Evolutionary conservation across 495 filamentous ascomycete genomes (phyloP).

Genomic region (Podospora pseudocomata): DNA sequence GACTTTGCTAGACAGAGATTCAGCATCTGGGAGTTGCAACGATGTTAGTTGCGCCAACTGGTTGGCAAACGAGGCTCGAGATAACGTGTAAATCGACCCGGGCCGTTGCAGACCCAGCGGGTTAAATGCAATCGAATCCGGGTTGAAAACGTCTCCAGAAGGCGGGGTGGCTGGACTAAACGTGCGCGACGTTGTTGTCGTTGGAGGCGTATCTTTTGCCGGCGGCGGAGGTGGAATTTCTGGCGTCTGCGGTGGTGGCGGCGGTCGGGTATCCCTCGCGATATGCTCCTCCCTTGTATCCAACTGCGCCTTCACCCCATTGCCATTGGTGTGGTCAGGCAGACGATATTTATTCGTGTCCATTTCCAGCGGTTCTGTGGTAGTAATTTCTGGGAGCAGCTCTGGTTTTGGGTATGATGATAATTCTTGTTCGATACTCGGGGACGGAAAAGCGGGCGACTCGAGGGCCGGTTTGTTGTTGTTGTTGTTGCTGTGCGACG

Average conservation of each 20-base stretch:
- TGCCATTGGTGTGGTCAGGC: constrained; percentile 57
- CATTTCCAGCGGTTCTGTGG: constrained; percentile 46
- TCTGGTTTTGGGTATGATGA: constrained; percentile 22
- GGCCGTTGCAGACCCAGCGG: constrained; percentile 57
- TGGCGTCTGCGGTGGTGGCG: constrained; percentile 26
- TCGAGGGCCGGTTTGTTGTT: constrained; percentile 17
- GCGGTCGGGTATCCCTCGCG: constrained; percentile 41
- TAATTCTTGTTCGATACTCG: background rate
- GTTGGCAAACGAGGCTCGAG: constrained; percentile 81
- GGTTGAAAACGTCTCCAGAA: constrained; percentile 36
- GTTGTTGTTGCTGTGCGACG: constrained; percentile 10
- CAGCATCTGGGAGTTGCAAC: constrained; percentile 78
- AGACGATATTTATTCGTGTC: constrained; percentile 64
- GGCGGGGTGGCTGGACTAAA: constrained; percentile 20
- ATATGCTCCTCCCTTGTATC: constrained; percentile 51
- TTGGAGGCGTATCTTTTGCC: constrained; percentile 48
- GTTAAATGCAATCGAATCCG: constrained; percentile 48
- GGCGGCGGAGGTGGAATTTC: constrained; percentile 37
- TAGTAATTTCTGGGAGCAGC: constrained; percentile 43
- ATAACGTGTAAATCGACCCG: constrained; percentile 83
- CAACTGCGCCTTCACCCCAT: constrained; percentile 56
- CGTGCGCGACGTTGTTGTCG: constrained; percentile 16
- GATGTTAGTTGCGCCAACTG: constrained; percentile 86
- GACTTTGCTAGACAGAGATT: constrained; percentile 73
- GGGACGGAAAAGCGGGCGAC: constrained; percentile 16